These are phyloP conservation scores for Annona cherimola DNA, from an alignment of 164 flowering plant species.

Conservation along the genomic window DNA sequence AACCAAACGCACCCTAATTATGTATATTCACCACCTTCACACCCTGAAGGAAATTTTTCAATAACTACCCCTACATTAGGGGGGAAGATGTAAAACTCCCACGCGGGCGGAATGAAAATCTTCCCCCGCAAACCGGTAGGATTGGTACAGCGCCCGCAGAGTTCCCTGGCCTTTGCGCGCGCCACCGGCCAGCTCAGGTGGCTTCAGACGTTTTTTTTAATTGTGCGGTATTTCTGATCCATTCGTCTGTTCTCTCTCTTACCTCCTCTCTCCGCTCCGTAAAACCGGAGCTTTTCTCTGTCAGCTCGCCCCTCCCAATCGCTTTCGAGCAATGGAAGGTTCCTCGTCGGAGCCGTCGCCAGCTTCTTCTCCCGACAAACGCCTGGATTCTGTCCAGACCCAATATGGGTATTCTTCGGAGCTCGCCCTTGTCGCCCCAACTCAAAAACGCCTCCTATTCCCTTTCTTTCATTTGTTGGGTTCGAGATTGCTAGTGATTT, in stretches of 20 bases:
- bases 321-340: constrained; percentile 42
- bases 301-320: not conserved
- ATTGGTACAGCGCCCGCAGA: too few relatives aligned
- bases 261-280: not conserved
- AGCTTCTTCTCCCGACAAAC: constrained; percentile 34
- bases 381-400: constrained; percentile 83
- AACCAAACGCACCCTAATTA: too few relatives aligned
- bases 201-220: too few relatives aligned
- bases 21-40: too few relatives aligned
- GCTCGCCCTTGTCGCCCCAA: not conserved
- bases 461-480: not conserved
- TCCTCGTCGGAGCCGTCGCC: not conserved
- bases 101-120: too few relatives aligned
- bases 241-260: not conserved
- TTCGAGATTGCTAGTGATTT: not conserved
- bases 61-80: too few relatives aligned
- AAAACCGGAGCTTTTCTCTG: not conserved
- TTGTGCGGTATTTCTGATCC: too few relatives aligned
- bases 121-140: too few relatives aligned
- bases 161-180: too few relatives aligned
- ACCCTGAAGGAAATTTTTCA: too few relatives aligned
- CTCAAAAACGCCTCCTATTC: not conserved
- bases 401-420: constrained; percentile 48
- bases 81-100: too few relatives aligned
- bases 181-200: too few relatives aligned